Evolutionary conservation across 352 stramenopile species (phyloP).

Genomic region (Pythium dissotocum): DNA sequence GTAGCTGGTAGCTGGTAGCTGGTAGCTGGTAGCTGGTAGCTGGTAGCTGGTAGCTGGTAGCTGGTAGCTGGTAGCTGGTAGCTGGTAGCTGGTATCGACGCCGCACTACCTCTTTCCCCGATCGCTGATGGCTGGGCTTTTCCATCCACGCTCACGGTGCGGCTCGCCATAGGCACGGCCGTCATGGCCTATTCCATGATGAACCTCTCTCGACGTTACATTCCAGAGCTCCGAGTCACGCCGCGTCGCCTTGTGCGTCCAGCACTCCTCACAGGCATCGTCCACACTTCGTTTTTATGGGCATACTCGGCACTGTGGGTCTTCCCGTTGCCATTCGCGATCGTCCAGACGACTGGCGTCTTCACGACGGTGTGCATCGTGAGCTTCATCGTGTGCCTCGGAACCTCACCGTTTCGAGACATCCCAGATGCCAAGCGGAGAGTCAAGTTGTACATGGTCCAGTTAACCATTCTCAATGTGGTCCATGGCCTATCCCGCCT

Average conservation of each 20-base stretch:
- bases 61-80: too few relatives aligned
- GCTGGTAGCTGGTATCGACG: background rate
- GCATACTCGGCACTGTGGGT: background rate
- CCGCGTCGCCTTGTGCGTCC: background rate
- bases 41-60: background rate
- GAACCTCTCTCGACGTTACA: background rate
- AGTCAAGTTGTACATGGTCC: background rate
- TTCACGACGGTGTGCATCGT: background rate
- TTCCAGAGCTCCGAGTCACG: slow-evolving; percentile 2
- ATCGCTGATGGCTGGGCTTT: background rate
- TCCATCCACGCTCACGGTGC: background rate
- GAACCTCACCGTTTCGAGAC: background rate
- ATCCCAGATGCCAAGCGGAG: background rate
- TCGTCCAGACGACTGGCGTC: background rate
- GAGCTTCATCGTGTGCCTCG: slow-evolving; percentile 2
- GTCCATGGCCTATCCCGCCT: slow-evolving; percentile 3
- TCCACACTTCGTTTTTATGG: background rate
- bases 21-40: too few relatives aligned
- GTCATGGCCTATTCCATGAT: slow-evolving; percentile 1
- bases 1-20: background rate
- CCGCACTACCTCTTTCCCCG: background rate
- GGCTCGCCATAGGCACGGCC: slow-evolving; percentile 6
- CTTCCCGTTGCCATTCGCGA: background rate
- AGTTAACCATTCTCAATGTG: background rate
- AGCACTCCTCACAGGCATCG: background rate